Conservation (phyloP, 805 yeast genomes). For the Saccharomycopsis schoenii region DNA sequence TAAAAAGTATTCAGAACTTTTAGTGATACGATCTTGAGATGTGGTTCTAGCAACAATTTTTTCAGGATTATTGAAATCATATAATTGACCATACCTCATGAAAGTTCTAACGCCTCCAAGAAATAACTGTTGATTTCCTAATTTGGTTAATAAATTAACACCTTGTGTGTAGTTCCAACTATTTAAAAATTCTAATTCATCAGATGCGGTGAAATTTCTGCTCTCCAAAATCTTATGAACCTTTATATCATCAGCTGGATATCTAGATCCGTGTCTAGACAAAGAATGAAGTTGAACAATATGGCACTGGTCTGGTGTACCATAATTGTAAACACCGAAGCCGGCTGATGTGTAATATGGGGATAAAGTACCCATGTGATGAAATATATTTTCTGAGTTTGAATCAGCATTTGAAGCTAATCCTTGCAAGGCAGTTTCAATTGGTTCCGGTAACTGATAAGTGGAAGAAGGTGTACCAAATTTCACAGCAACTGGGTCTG, state of each 20-base stretch:
- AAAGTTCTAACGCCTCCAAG: constrained; percentile 19
- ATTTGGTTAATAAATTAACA: constrained; percentile 15
- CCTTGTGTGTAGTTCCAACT: constrained; percentile 26
- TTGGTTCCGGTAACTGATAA: constrained; percentile 18
- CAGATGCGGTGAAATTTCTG: constrained; percentile 26
- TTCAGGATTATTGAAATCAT: constrained; percentile 8
- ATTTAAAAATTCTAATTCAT: constrained; percentile 44
- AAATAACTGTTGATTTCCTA: constrained; percentile 21
- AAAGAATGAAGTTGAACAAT: constrained; percentile 61
- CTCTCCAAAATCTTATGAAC: constrained; percentile 23
- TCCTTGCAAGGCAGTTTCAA: constrained; percentile 19
- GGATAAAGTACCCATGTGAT: constrained; percentile 18
- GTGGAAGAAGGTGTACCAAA: constrained; percentile 16
- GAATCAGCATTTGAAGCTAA: constrained; percentile 7
- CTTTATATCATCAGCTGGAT: constrained; percentile 40
- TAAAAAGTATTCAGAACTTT: constrained; percentile 37
- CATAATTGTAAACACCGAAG: constrained; percentile 20
- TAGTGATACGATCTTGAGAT: constrained; percentile 38
- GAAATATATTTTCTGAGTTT: constrained; percentile 15
- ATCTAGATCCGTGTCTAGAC: constrained; percentile 75
- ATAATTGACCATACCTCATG: constrained; percentile 19
- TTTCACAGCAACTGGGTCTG: constrained; percentile 9
- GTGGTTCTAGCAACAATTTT: constrained; percentile 25
- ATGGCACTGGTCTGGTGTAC: constrained; percentile 31
- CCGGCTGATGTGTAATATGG: constrained; percentile 20